Base-by-base conservation (phyloP, 345 rosid species). In the Euphorbia tirucalli region DNA sequence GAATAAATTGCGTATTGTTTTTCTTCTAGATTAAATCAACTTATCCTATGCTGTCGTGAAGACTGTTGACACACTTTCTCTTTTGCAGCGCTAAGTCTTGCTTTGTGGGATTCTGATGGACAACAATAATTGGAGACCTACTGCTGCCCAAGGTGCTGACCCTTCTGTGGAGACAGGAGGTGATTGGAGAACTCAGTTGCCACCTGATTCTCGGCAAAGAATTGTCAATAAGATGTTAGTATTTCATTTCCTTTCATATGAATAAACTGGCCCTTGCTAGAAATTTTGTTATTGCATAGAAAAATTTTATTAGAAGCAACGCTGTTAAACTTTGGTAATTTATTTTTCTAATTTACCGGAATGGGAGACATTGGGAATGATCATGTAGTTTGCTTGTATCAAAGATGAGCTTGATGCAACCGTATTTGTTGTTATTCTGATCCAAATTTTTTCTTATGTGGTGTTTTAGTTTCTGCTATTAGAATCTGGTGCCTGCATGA, bases 141-240 rank as follows among this genome's bases (percentile, higher is more conserved):
- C 55, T 50, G 55, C 68, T 32, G 74, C 25, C 18, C 62, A 76
- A 14, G 87, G 72, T 3, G 84, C 79, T 18, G 89, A 84, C 62
- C 60, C 81, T 18, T 55, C 71, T 24, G 70, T 83, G 73, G 83
- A 87, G 11, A 52, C 81, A 18, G 81, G 49, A 44, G 49, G 77
- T 74, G 88, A 90, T 71, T 86, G 97, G 96, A 89, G 85, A 90
- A 68, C 77, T 55, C 85, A 84, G 32, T 61, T 82, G 82, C 82
- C 52, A 25, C 66, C 74, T 15, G 87, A 1, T 46, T 13, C 52
- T 1, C 52, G 52, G 2, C 2, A 46, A 46, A 46, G 19, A 46
- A 16, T 46, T 15, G 77, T 87, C 68, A 50, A 46, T 46, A 46
- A 46, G 52, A 46, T 93, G 97, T 88, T 77, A 79, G 88, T 69